Percentiles rank a stretch among this genome's conserved stretches.
Evolutionary conservation across 2,329 filamentous ascomycete genomes (phyloP).

Genomic region (Sodiomyces alkalinus): DNA sequence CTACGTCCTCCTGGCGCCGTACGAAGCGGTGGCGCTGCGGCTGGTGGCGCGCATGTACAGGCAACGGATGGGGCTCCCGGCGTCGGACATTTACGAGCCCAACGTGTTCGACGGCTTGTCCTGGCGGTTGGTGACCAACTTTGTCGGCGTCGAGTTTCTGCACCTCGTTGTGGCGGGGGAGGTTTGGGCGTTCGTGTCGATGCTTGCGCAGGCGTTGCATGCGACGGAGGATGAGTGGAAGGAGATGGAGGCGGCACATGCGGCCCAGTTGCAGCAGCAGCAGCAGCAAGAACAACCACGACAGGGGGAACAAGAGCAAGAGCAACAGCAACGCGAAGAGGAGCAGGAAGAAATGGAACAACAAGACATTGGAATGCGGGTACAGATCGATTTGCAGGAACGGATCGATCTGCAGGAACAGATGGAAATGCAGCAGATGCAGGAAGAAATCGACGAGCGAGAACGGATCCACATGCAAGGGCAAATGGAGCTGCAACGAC

Average conservation of each 20-base stretch:
- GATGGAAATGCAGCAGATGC: not conserved
- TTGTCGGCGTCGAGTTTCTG: slow-evolving; percentile 28
- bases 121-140: slow-evolving; percentile 25
- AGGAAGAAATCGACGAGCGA: too few relatives aligned
- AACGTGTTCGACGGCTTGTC: slow-evolving; percentile 22
- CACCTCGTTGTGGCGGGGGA: slow-evolving; percentile 28
- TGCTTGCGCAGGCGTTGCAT: slow-evolving; percentile 22
- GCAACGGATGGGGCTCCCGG: slow-evolving; percentile 20
- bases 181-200: slow-evolving; percentile 27
- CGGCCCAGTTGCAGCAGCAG: slow-evolving; percentile 3
- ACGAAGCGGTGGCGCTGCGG: slow-evolving; percentile 30
- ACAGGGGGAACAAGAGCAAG: too few relatives aligned
- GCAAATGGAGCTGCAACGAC: too few relatives aligned
- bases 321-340: not conserved
- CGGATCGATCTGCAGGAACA: too few relatives aligned
- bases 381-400: not conserved
- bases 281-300: not conserved
- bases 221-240: slow-evolving; percentile 28
- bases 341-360: not conserved
- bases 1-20: slow-evolving; percentile 27
- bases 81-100: slow-evolving; percentile 21
- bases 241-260: slow-evolving; percentile 14
- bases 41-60: slow-evolving; percentile 27
- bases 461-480: too few relatives aligned
- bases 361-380: not conserved